Percentiles rank a stretch among this genome's conserved stretches.
Conservation (phyloP, 2,329 filamentous ascomycete genomes). For the Ophidiomyces ophidiicola region DNA sequence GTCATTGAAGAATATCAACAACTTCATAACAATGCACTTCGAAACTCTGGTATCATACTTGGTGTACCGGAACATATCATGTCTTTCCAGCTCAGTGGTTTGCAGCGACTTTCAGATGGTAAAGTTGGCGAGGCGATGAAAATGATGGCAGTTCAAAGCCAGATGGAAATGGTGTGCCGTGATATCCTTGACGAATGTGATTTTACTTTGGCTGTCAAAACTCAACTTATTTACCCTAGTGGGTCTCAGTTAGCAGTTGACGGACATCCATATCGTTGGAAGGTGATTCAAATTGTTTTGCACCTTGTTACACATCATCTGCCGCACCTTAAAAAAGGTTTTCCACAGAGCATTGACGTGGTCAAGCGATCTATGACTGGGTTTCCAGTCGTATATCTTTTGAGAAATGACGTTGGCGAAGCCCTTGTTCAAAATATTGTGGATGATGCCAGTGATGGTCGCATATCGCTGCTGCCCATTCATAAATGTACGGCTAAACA, state of each 20-base stretch:
- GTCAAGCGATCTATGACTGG: background rate
- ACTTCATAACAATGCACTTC: slow-evolving; percentile 19
- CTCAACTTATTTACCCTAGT: slow-evolving; percentile 47
- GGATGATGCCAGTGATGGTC: background rate
- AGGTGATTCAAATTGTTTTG: slow-evolving; percentile 26
- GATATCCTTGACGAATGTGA: slow-evolving; percentile 54
- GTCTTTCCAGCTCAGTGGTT: slow-evolving; percentile 44
- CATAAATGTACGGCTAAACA: slow-evolving; percentile 18
- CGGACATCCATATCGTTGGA: slow-evolving; percentile 44
- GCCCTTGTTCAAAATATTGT: slow-evolving; percentile 2
- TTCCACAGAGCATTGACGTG: slow-evolving; percentile 6
- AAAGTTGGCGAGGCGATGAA: slow-evolving; percentile 40
- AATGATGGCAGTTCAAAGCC: slow-evolving; percentile 35
- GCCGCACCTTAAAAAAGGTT: background rate
- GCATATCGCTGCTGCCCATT: background rate
- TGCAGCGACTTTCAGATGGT: slow-evolving; percentile 45
- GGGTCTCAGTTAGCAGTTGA: slow-evolving; percentile 41
- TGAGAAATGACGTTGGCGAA: slow-evolving; percentile 7
- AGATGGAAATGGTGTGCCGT: slow-evolving; percentile 27
- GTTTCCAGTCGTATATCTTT: slow-evolving; percentile 4
- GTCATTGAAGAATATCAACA: slow-evolving; percentile 18
- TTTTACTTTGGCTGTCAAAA: slow-evolving; percentile 40
- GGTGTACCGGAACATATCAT: slow-evolving; percentile 52
- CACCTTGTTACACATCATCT: slow-evolving; percentile 1
- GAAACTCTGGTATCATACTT: slow-evolving; percentile 43